phyloP scores from a whole-genome alignment of 2,329 filamentous ascomycete species.

The Tolypocladium tropicale region DNA sequence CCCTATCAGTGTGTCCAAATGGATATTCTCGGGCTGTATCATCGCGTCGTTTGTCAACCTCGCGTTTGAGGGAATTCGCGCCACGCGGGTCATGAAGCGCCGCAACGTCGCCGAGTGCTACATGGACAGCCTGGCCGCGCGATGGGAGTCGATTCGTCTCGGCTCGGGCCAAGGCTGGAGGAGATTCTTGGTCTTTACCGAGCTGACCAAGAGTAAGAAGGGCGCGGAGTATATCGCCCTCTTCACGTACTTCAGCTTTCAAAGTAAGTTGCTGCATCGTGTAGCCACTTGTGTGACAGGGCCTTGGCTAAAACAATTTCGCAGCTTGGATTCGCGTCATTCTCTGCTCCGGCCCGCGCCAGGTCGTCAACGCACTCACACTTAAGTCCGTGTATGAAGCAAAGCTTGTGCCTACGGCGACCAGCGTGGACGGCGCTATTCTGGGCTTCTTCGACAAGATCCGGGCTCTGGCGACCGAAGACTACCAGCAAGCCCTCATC shows the following conservation, averaged over 20 bases:
- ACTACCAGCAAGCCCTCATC: slow-evolving; percentile 72
- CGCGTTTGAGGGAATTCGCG: slow-evolving; percentile 68
- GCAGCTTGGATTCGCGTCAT: slow-evolving; percentile 79
- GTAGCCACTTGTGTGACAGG: neutral
- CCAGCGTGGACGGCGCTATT: slow-evolving; percentile 50
- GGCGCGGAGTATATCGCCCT: slow-evolving; percentile 83
- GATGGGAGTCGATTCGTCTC: slow-evolving; percentile 72
- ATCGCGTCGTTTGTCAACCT: slow-evolving; percentile 81
- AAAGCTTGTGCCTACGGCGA: slow-evolving; percentile 49
- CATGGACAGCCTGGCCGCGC: slow-evolving; percentile 75
- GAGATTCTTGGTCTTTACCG: slow-evolving; percentile 85
- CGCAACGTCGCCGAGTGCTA: slow-evolving; percentile 88
- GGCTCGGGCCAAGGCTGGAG: slow-evolving; percentile 71
- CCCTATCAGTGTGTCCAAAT: slow-evolving; percentile 70
- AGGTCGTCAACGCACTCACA: slow-evolving; percentile 83
- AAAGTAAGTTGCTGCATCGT: slow-evolving; percentile 33
- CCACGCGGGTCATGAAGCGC: slow-evolving; percentile 69
- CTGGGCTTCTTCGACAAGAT: slow-evolving; percentile 79
- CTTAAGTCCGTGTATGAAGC: slow-evolving; percentile 74
- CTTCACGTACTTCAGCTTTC: slow-evolving; percentile 77
- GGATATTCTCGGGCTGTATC: slow-evolving; percentile 92
- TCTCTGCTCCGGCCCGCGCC: slow-evolving; percentile 83
- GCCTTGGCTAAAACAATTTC: neutral
- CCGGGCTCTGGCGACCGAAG: slow-evolving; percentile 56
- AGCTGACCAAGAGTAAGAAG: slow-evolving; percentile 84